Percentiles rank a stretch among this genome's conserved stretches.
phyloP scores from a whole-genome alignment of 2,329 filamentous ascomycete species.

The Pseudogymnoascus sp. region DNA sequence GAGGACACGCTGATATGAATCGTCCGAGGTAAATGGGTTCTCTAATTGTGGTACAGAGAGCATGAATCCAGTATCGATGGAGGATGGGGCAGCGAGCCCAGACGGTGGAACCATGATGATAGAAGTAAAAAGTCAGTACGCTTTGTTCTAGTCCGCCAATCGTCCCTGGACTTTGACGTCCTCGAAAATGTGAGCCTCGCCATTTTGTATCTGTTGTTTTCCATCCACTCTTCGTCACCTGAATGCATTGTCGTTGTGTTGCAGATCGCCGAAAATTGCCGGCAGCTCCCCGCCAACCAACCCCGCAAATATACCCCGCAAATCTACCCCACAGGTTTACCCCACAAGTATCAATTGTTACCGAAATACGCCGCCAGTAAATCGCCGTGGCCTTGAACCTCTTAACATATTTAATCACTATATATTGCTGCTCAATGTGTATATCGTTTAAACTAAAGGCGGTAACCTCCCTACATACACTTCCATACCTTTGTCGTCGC shows the following conservation, averaged over 20 bases:
- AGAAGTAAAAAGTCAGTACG: neutral
- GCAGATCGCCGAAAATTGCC: neutral
- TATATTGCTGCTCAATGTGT: neutral
- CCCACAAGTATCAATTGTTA: neutral
- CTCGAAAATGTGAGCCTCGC: neutral
- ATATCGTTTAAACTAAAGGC: neutral
- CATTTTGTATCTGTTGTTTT: neutral
- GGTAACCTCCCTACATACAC: neutral
- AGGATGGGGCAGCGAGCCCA: slow-evolving; percentile 2
- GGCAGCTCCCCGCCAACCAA: neutral
- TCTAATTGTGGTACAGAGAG: slow-evolving; percentile 1
- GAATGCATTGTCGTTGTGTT: neutral
- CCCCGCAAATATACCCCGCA: neutral
- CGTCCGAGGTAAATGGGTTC: slow-evolving; percentile 6
- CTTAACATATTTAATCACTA: neutral
- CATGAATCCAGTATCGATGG: slow-evolving; percentile 5
- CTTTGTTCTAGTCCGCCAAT: neutral
- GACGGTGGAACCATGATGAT: neutral
- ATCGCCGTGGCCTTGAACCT: neutral
- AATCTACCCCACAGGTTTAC: neutral
- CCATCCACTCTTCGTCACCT: neutral
- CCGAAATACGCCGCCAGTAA: neutral
- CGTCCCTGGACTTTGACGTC: neutral
- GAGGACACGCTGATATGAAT: slow-evolving; percentile 1
- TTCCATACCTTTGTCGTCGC: neutral